phyloP scores from a whole-genome alignment of 345 rosid species.

The Balakata baccata region DNA sequence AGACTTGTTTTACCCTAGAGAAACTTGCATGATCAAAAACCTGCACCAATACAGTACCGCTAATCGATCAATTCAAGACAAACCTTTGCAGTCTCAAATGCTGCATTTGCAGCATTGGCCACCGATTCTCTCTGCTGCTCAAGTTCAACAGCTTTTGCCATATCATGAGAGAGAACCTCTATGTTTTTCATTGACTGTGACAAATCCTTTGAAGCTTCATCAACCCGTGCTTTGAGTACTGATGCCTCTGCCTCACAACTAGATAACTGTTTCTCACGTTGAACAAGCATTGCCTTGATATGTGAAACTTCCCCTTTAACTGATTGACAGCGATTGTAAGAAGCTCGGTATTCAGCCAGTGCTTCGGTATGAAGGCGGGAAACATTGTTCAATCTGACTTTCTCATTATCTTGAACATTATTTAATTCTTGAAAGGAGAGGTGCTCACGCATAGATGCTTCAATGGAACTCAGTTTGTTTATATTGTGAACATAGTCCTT shows the following conservation, averaged over 20 bases:
- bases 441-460: not conserved
- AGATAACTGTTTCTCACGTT: constrained; percentile 29
- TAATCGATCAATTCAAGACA: not conserved
- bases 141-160: constrained; percentile 18
- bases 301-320: constrained; percentile 27
- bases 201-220: constrained; percentile 22
- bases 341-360: constrained; percentile 23
- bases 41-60: too few species aligned
- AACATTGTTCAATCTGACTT: constrained; percentile 23
- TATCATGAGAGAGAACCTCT: constrained; percentile 23
- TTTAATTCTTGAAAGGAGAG: constrained; percentile 26
- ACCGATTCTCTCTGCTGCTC: constrained; percentile 18
- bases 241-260: constrained; percentile 38
- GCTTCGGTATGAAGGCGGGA: constrained; percentile 33
- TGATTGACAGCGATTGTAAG: constrained; percentile 17
- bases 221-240: constrained; percentile 12
- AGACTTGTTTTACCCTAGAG: too few species aligned
- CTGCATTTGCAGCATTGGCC: constrained; percentile 21
- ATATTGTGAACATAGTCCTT: not conserved
- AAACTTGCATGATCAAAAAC: too few species aligned
- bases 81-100: constrained; percentile 26
- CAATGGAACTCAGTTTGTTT: not conserved
- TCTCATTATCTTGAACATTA: constrained; percentile 21
- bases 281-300: constrained; percentile 22
- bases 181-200: constrained; percentile 27